Conservation (phyloP, 1,284 basidiomycete genomes). For the Ceratobasidium sp. region DNA sequence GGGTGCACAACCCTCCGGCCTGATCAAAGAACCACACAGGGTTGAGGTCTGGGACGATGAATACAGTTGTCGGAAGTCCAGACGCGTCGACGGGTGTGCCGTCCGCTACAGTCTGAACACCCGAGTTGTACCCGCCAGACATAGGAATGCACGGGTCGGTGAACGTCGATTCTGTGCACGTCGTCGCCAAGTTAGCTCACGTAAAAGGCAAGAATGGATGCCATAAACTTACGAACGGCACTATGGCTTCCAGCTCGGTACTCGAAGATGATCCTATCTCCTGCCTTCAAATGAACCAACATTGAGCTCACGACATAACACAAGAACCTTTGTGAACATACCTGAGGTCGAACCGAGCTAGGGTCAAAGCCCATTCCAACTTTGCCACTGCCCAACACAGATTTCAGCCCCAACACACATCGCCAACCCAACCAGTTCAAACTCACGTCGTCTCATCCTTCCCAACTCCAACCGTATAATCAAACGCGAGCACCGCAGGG, state of each 20-base stretch:
- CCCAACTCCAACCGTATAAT: conserved; percentile 40
- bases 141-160: conserved; percentile 37
- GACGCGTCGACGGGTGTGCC: conserved; percentile 35
- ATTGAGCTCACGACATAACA: background rate
- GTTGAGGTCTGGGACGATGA: conserved; percentile 18
- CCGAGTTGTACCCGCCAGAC: conserved; percentile 28
- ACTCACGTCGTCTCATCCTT: conserved; percentile 44
- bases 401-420: conserved; percentile 2
- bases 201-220: background rate
- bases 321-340: background rate
- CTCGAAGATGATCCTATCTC: conserved; percentile 41
- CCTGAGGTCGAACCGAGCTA: conserved; percentile 41
- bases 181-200: background rate
- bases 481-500: conserved; percentile 32
- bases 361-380: conserved; percentile 43
- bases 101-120: conserved; percentile 35
- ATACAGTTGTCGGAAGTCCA: conserved; percentile 33
- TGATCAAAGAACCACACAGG: conserved; percentile 45
- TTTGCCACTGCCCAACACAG: conserved; percentile 12
- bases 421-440: background rate
- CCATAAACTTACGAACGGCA: conserved; percentile 34
- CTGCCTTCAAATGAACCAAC: conserved; percentile 13
- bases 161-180: conserved; percentile 32
- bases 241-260: conserved; percentile 39
- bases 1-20: conserved; percentile 36